A percentile compares a stretch with the other conserved stretches of the same genome.
These are phyloP conservation scores for Phytophthora parvispora DNA, from an alignment of 352 stramenopile genomes.

Conservation along the genomic window DNA sequence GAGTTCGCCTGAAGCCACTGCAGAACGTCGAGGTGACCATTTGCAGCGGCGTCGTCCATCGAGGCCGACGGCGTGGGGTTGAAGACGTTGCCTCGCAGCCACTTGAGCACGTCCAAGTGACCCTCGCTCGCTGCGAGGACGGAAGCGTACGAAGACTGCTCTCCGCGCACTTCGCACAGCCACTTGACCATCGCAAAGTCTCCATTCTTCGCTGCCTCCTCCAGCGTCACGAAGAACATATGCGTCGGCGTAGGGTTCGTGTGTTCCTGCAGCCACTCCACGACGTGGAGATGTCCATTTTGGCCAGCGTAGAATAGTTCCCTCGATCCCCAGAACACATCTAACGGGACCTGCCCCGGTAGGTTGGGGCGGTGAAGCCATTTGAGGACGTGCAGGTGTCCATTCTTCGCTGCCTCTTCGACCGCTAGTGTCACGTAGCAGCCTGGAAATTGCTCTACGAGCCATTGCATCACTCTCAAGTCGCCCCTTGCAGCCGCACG, in stretches of 20 bases:
- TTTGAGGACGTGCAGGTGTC: slow-evolving; percentile 45
- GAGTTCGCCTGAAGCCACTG: slow-evolving; percentile 38
- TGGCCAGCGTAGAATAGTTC: slow-evolving; percentile 50
- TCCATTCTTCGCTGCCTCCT: slow-evolving; percentile 43
- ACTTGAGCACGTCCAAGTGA: slow-evolving; percentile 45
- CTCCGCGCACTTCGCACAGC: slow-evolving; percentile 40
- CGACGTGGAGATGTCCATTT: slow-evolving; percentile 40
- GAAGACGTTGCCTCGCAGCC: slow-evolving; percentile 34
- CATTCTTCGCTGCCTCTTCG: slow-evolving; percentile 37
- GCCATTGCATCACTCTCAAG: slow-evolving; percentile 41
- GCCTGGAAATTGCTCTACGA: slow-evolving; percentile 27
- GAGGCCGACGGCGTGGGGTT: slow-evolving; percentile 29
- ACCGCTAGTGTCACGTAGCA: slow-evolving; percentile 47
- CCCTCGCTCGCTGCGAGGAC: slow-evolving; percentile 41
- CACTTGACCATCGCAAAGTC: slow-evolving; percentile 46
- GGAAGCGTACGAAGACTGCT: slow-evolving; percentile 44
- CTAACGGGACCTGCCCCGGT: neutral
- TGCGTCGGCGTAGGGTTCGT: slow-evolving; percentile 42
- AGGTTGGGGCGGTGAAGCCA: slow-evolving; percentile 30
- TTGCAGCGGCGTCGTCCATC: slow-evolving; percentile 41
- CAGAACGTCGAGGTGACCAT: slow-evolving; percentile 29
- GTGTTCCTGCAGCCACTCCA: slow-evolving; percentile 48
- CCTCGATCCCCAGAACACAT: slow-evolving; percentile 47
- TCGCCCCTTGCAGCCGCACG: slow-evolving; percentile 37
- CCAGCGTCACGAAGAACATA: slow-evolving; percentile 57